Base-by-base conservation (phyloP, 164 flowering plant genomes). In the Saururus chinensis region DNA sequence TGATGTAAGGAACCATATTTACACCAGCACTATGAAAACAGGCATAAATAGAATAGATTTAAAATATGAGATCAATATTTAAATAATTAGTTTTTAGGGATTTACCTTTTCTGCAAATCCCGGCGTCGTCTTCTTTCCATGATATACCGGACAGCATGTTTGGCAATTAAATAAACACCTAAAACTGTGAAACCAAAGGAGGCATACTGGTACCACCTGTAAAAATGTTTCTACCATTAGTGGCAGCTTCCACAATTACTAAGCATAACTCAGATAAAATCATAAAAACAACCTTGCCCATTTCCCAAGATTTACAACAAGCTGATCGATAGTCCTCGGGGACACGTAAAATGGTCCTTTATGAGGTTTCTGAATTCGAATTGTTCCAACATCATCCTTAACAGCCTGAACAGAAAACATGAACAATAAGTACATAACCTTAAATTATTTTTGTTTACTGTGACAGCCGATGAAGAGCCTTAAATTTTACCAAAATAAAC, bases 301-400 rank as follows among this genome's bases (percentile, higher is more conserved):
- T 70, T 80, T 83, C 59, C 95, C 98, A 66, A 91, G 85, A 79
- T 84, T 81, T 57, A 80, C 76, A 76, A 89, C 81, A 71, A 91
- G 96, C 63, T 91, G 85, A 73, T 91, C 96, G 69, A 95, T 86
- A 58, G 74, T 78, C 79, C 83, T 87, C 9, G 87, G 87, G 54
- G 99, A 78, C 40, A 82, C 92, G 73, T 89, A 91, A 76, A 89
- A 95, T 62, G 96, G 96, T 40, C 99, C 99, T 71, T 83, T 83
- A 65, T 84, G 80, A 1, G 99, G 99, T 61, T 81, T 70, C 71
- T 95, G 98, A 70, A 95, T 80, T 48, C 95, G 79, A 56, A 95
- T 42, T 19, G 84, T 80, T 60, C 99, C 99, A 69, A 91, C 72
- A 61, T 91, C 99, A 76, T 91, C 96, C 81, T 89, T 91, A 51